These are phyloP conservation scores for Dichotomocladium elegans DNA, from an alignment of 371 early-diverging fungal species.

Conservation along the genomic window DNA sequence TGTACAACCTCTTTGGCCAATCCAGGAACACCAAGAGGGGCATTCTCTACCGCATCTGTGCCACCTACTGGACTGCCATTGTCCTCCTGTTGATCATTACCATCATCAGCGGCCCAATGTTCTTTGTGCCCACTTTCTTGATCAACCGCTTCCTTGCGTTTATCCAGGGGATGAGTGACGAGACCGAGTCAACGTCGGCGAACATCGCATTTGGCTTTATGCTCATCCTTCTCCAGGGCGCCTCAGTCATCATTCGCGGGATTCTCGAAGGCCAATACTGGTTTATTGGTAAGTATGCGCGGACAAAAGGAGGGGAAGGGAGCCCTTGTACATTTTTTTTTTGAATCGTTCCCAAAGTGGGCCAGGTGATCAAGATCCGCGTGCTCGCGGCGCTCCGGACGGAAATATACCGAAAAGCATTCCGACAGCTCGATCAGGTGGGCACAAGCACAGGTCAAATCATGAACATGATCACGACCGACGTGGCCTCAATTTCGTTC, in stretches of 20 bases:
- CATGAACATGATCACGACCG: conserved; percentile 83
- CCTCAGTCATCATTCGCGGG: conserved; percentile 32
- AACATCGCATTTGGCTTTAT: conserved; percentile 23
- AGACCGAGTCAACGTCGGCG: conserved; percentile 6
- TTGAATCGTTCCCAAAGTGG: conserved; percentile 11
- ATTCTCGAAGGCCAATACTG: neutral
- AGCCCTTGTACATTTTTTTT: no score
- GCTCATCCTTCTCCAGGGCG: conserved; percentile 37
- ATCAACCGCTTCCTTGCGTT: conserved; percentile 29
- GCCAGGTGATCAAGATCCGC: conserved; percentile 33
- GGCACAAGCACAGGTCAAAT: conserved; percentile 57
- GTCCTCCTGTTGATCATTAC: no score
- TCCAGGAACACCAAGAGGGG: no score
- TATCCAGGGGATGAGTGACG: conserved; percentile 21
- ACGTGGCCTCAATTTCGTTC: conserved; percentile 63
- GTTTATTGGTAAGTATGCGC: neutral
- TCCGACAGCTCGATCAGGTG: conserved; percentile 42
- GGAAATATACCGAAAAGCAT: conserved; percentile 55
- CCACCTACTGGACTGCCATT: no score
- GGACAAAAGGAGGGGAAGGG: no score
- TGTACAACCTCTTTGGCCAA: conserved; percentile 25
- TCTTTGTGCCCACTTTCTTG: conserved; percentile 36
- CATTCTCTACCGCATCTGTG: no score
- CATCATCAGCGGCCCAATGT: no score
- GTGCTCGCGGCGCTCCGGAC: conserved; percentile 45